Conservation (phyloP, 1,284 basidiomycete species). For the Coniophora puteana region DNA sequence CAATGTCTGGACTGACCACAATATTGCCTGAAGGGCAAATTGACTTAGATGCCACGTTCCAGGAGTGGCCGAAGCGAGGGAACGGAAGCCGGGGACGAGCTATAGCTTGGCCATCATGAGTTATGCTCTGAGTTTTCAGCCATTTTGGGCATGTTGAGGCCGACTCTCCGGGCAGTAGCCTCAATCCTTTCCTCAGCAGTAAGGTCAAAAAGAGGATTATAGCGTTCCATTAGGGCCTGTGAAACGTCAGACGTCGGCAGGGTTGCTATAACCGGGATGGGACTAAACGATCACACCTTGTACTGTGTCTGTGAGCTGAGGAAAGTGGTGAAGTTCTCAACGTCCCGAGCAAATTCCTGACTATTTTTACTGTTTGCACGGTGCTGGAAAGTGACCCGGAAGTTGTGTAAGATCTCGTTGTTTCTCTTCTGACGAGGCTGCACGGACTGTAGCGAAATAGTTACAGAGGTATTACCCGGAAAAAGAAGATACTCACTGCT, state of each 20-base stretch:
- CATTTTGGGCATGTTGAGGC: slow-evolving; percentile 64
- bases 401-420: slow-evolving; percentile 41
- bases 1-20: too few relatives aligned
- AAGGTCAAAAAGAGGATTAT: slow-evolving; percentile 82
- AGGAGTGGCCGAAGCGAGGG: slow-evolving; percentile 16
- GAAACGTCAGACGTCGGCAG: slow-evolving; percentile 6
- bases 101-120: too few relatives aligned
- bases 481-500: slow-evolving; percentile 28
- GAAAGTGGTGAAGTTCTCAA: slow-evolving; percentile 69
- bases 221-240: slow-evolving; percentile 74
- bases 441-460: slow-evolving; percentile 29
- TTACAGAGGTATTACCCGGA: slow-evolving; percentile 3
- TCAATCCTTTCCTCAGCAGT: slow-evolving; percentile 76
- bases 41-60: neutral
- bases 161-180: slow-evolving; percentile 84
- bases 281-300: slow-evolving; percentile 31
- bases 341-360: slow-evolving; percentile 39
- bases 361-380: slow-evolving; percentile 24
- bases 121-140: neutral
- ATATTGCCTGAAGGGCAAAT: too few relatives aligned
- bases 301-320: slow-evolving; percentile 63
- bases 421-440: slow-evolving; percentile 44
- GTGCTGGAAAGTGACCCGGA: slow-evolving; percentile 58
- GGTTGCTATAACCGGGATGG: neutral
- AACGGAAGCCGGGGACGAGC: too few relatives aligned